Evolutionary conservation across 2,329 filamentous ascomycete genomes (phyloP), one percentile per base, ranked within the genome.

Genomic region (Ceratocystis diversiconidia): DNA sequence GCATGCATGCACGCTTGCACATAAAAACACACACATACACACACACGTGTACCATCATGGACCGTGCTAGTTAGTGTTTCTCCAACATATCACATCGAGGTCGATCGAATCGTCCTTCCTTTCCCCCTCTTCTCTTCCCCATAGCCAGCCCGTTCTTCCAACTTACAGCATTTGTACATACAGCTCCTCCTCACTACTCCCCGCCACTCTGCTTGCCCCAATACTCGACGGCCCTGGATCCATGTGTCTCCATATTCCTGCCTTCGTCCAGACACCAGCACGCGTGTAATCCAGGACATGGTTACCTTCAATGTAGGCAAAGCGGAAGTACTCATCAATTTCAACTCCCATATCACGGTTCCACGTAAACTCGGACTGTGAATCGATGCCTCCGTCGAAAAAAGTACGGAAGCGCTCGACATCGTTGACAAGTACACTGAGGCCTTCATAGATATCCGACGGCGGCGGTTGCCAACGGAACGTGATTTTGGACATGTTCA

Each of bases 381-480:
- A 71, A 32, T 76, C 75, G 48, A 79, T 77, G 50, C 76, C 79
- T 61, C 85, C 81, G 59, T 80, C 81, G 68, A 87, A 87, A 73
- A 87, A 92, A 5, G 82, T 82, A n/a, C 87, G 78, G 73, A 87
- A 91, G 22, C 89, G 79, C 74, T 95, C 90, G 0, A 95, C 90
- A 70, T 95, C 90, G 71, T 95, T 94, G 69, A 95, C 88, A 0
- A 95, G 77, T 17, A 94, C 81, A 72, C 86, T 90, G 67, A 95
- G 81, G 12, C 89, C 90, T 70, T 92, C 87, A 70, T 85, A 90
- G 25, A 79, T 76, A 7, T 76, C 75, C 1, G 76, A 69, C 43
- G 69, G 76, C 25, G 78, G 78, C 44, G 73, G 68, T 1, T 75
- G 74, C 83, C 81, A 85, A 2, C 73, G 73, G 68, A 85, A 89